Evolutionary conservation across 2,329 filamentous ascomycete genomes (phyloP).

Genomic region (Talaromyces rugulosus): DNA sequence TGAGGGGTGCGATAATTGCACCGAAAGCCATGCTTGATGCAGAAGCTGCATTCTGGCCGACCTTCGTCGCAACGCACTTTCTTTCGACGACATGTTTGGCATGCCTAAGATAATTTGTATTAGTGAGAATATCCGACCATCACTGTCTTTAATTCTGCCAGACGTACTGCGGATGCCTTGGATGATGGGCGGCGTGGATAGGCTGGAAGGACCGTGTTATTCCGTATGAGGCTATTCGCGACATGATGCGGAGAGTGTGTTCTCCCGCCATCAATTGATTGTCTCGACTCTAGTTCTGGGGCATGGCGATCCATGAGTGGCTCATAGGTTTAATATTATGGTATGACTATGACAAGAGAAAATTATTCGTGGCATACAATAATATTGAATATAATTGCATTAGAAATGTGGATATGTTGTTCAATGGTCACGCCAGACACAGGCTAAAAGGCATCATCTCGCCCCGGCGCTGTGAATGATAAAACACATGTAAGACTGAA

Average conservation of each 20-base stretch:
- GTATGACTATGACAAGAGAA: neutral
- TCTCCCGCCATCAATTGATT: neutral
- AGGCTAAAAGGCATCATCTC: neutral
- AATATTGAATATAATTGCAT: no score
- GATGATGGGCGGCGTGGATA: neutral
- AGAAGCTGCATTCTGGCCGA: slow-evolving; percentile 1
- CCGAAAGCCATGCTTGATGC: slow-evolving; percentile 1
- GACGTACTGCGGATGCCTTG: neutral
- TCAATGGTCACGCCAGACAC: neutral
- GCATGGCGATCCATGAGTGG: no score
- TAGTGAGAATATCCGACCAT: neutral
- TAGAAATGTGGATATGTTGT: no score
- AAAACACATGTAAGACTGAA: no score
- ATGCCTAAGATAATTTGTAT: neutral
- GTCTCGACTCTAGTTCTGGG: slow-evolving; percentile 1
- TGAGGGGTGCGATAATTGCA: neutral
- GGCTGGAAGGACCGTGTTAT: neutral
- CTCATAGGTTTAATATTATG: no score
- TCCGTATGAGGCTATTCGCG: neutral
- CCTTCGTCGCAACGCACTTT: slow-evolving; percentile 4
- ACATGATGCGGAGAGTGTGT: neutral
- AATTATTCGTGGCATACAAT: no score
- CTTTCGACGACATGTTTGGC: slow-evolving; percentile 3
- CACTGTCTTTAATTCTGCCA: neutral
- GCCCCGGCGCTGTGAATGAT: neutral